These are phyloP conservation scores for Ophiostoma sp. DNA, from an alignment of 2,329 filamentous ascomycete species.

Conservation along the genomic window DNA sequence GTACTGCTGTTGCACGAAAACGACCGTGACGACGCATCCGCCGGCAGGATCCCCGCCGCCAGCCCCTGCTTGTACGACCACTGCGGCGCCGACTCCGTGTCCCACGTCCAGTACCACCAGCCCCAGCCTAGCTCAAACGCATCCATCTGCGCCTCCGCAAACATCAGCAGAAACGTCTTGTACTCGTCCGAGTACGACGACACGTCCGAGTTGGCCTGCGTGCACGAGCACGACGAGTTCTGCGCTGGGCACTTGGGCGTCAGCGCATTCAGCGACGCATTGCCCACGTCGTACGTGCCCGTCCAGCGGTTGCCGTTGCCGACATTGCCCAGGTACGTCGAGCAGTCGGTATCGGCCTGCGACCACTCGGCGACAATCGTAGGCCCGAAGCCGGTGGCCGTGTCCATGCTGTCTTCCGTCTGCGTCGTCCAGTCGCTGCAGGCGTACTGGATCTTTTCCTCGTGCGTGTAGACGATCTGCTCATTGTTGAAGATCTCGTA, in stretches of 20 bases:
- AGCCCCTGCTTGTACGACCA: constrained; percentile 89
- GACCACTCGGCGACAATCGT: constrained; percentile 97
- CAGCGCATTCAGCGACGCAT: constrained; percentile 55
- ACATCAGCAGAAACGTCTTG: constrained; percentile 79
- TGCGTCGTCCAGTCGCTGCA: constrained; percentile 84
- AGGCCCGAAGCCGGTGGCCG: constrained; percentile 75
- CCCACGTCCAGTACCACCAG: constrained; percentile 99
- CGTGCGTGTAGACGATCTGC: constrained; percentile 76
- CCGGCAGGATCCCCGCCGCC: constrained; percentile 71
- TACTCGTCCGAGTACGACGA: constrained; percentile 64
- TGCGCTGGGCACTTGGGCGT: constrained; percentile 68
- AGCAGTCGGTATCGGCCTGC: constrained; percentile 95
- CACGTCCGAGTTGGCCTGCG: constrained; percentile 67
- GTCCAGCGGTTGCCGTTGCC: constrained; percentile 86
- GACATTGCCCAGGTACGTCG: constrained; percentile 80
- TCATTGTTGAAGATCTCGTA: constrained; percentile 96
- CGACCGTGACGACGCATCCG: constrained; percentile 63
- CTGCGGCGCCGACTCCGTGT: constrained; percentile 66
- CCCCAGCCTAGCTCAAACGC: constrained; percentile 91
- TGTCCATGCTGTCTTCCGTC: constrained; percentile 65
- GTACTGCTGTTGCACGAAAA: constrained; percentile 58
- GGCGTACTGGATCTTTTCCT: constrained; percentile 78
- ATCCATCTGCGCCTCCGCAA: constrained; percentile 93
- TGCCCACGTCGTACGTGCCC: constrained; percentile 71
- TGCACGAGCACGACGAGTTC: constrained; percentile 64